phyloP scores from a whole-genome alignment of 176 grass and related monocot genomes.

The maize (Zea mays) region DNA sequence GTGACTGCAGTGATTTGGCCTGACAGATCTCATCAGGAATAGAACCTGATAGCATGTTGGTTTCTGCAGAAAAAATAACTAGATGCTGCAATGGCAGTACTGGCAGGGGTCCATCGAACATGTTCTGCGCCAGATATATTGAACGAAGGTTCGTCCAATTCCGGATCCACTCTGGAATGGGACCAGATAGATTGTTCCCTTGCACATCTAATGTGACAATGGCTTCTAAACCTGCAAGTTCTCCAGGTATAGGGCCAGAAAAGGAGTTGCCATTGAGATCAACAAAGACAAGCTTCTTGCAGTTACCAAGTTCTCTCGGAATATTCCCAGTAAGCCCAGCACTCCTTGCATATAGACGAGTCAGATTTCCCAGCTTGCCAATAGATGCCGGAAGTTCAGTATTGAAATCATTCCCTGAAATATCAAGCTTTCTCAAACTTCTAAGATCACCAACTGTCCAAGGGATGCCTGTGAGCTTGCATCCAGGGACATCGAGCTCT shows the following conservation, averaged over 20 bases:
- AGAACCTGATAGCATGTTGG: slow-evolving; percentile 76
- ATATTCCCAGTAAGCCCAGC: slow-evolving; percentile 69
- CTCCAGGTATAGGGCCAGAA: slow-evolving; percentile 61
- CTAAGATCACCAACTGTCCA: slow-evolving; percentile 57
- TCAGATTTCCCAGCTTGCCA: slow-evolving; percentile 61
- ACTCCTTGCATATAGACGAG: slow-evolving; percentile 59
- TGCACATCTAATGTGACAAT: slow-evolving; percentile 64
- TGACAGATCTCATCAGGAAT: slow-evolving; percentile 64
- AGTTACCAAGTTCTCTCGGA: slow-evolving; percentile 62
- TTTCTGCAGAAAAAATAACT: slow-evolving; percentile 69
- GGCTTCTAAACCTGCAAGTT: slow-evolving; percentile 57
- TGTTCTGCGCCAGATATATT: slow-evolving; percentile 67
- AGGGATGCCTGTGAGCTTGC: slow-evolving; percentile 78
- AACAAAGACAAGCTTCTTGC: slow-evolving; percentile 72
- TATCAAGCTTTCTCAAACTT: slow-evolving; percentile 74
- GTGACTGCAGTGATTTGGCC: slow-evolving; percentile 55
- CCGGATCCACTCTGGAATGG: slow-evolving; percentile 69
- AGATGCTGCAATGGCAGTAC: slow-evolving; percentile 58
- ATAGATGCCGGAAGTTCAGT: slow-evolving; percentile 65
- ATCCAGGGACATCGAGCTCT: slow-evolving; percentile 57
- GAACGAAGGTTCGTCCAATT: slow-evolving; percentile 63
- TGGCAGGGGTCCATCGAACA: slow-evolving; percentile 69
- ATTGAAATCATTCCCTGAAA: slow-evolving; percentile 82
- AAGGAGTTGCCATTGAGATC: slow-evolving; percentile 71
- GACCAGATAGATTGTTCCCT: slow-evolving; percentile 70